These are phyloP conservation scores for Acanthamoeba sp. DNA, from an alignment of 208 protist species.

Conservation along the genomic window DNA sequence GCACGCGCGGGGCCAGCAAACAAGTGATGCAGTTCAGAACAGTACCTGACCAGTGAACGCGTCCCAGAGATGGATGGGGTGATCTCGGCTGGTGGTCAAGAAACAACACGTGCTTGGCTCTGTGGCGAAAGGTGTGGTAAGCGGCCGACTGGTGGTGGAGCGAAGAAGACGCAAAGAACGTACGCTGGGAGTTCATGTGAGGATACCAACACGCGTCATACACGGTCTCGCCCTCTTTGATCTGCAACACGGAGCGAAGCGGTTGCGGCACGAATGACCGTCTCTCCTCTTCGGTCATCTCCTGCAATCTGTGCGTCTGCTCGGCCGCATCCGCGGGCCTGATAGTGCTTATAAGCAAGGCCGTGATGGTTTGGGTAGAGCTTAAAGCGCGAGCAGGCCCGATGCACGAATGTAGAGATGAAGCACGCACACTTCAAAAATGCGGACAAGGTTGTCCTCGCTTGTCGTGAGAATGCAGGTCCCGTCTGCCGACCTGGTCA, in stretches of 20 bases:
- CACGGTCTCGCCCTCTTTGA: constrained; percentile 53
- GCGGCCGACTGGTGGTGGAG: background rate
- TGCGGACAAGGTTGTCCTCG: constrained; percentile 54
- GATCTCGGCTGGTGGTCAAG: constrained; percentile 63
- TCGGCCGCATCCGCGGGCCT: background rate
- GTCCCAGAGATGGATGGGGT: constrained; percentile 69
- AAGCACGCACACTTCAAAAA: constrained; percentile 55
- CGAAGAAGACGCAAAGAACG: background rate
- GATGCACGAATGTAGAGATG: no score
- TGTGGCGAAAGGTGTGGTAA: background rate
- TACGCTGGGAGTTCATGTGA: constrained; percentile 66
- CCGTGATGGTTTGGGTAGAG: no score
- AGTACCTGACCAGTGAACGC: constrained; percentile 58
- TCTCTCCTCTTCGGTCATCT: constrained; percentile 19
- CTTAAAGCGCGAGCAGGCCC: no score
- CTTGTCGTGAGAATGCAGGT: constrained; percentile 36
- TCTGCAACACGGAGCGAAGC: background rate
- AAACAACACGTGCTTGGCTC: constrained; percentile 65
- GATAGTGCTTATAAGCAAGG: no score
- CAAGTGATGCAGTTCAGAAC: background rate
- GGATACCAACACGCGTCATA: constrained; percentile 64
- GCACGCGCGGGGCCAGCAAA: background rate
- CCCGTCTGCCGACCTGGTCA: constrained; percentile 47
- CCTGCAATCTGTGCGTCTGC: background rate
- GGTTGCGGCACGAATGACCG: background rate